These are phyloP conservation scores for Amanita inopinata DNA, from an alignment of 768 basidiomycete genomes.

Conservation along the genomic window DNA sequence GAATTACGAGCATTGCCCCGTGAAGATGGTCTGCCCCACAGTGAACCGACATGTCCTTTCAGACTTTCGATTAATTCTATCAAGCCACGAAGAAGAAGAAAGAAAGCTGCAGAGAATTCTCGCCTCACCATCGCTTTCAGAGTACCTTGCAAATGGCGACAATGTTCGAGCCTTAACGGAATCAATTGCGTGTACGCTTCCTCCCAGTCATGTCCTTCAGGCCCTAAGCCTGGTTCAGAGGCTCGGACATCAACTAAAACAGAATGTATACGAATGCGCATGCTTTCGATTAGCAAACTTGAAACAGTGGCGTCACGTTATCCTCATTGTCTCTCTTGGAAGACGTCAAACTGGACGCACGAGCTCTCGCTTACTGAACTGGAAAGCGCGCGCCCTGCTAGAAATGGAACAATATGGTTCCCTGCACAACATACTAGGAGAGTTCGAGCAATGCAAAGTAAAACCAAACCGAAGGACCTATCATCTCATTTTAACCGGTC, in stretches of 20 bases:
- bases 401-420: conserved; percentile 40
- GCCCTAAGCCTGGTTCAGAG: conserved; percentile 38
- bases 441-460: conserved; percentile 38
- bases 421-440: conserved; percentile 35
- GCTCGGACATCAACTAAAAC: conserved; percentile 40
- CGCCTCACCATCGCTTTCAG: conserved; percentile 13
- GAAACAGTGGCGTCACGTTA: conserved; percentile 41
- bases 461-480: conserved; percentile 53
- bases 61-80: neutral
- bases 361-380: conserved; percentile 55
- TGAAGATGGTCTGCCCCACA: neutral
- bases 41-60: neutral
- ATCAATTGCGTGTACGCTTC: conserved; percentile 21
- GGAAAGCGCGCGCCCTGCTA: conserved; percentile 53
- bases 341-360: conserved; percentile 37
- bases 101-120: conserved; percentile 12
- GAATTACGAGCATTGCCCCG: neutral
- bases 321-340: conserved; percentile 38
- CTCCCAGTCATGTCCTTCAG: conserved; percentile 31
- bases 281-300: conserved; percentile 37
- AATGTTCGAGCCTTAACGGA: conserved; percentile 23
- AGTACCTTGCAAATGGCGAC: conserved; percentile 23
- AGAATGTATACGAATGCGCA: conserved; percentile 49
- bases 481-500: conserved; percentile 57
- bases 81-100: neutral